A percentile compares a stretch with the other conserved stretches of the same genome.
phyloP scores from a whole-genome alignment of 1,284 basidiomycete species.

The Quambalaria eucalypti region DNA sequence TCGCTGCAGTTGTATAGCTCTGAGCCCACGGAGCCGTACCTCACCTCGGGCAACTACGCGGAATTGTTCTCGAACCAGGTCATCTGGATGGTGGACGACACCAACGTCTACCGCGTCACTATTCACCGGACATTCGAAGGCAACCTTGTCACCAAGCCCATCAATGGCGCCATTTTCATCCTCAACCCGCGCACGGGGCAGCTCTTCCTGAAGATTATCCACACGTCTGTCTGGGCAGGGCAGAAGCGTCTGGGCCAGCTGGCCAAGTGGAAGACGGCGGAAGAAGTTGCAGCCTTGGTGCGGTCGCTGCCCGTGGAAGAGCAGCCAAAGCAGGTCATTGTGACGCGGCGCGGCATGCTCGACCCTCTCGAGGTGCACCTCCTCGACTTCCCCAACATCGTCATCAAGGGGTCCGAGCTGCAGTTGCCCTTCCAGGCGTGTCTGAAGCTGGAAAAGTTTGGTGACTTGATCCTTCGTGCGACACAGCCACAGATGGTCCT shows the following conservation, averaged over 20 bases:
- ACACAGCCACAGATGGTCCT: slow-evolving; percentile 99
- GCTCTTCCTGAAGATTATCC: slow-evolving; percentile 96
- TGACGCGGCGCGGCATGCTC: slow-evolving; percentile 99
- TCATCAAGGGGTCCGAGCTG: slow-evolving; percentile 97
- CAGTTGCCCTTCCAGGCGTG: slow-evolving; percentile 98
- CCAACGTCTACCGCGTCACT: slow-evolving; percentile 97
- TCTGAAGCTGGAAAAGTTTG: slow-evolving; percentile 99
- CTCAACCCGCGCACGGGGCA: slow-evolving; percentile 98
- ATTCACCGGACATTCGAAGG: slow-evolving; percentile 99
- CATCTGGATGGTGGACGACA: slow-evolving; percentile 99
- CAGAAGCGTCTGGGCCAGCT: slow-evolving; percentile 99
- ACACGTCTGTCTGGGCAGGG: slow-evolving; percentile 98
- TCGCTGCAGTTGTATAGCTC: slow-evolving; percentile 97
- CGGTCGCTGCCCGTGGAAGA: slow-evolving; percentile 96
- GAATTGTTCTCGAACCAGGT: slow-evolving; percentile 99
- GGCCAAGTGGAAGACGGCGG: slow-evolving; percentile 99
- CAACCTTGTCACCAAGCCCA: slow-evolving; percentile 98
- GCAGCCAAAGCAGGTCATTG: slow-evolving; percentile 98
- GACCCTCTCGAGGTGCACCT: slow-evolving; percentile 83
- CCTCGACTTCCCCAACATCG: slow-evolving; percentile 97
- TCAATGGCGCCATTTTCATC: slow-evolving; percentile 99
- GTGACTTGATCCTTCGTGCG: slow-evolving; percentile 90
- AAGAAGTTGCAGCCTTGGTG: slow-evolving; percentile 96
- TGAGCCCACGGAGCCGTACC: slow-evolving; percentile 96
- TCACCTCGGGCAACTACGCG: slow-evolving; percentile 93